Conservation (phyloP, 768 basidiomycete genomes). For the Erythrobasidium yunnanense region DNA sequence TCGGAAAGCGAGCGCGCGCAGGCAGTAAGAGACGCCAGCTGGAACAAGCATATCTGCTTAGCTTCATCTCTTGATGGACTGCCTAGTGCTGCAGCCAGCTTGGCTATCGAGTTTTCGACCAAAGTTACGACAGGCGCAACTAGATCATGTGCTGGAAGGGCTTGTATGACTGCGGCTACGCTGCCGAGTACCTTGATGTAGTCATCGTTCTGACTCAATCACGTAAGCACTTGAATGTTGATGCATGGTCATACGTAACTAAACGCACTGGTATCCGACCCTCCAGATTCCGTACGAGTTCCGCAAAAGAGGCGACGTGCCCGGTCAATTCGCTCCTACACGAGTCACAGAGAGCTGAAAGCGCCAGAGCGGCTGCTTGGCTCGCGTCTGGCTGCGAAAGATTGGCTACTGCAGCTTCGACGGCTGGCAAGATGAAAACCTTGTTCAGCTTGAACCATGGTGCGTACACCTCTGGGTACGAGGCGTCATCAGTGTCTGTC, state of each 20-base stretch:
- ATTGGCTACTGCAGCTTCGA: slow-evolving; percentile 42
- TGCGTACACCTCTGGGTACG: slow-evolving; percentile 36
- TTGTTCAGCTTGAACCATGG: slow-evolving; percentile 43
- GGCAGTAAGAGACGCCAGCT: slow-evolving; percentile 43
- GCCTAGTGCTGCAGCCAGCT: not conserved
- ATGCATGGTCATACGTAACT: no score
- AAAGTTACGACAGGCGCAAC: slow-evolving; percentile 9
- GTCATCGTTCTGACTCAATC: slow-evolving; percentile 39
- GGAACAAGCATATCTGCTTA: slow-evolving; percentile 38
- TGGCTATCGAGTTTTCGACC: slow-evolving; percentile 7
- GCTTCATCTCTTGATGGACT: slow-evolving; percentile 34
- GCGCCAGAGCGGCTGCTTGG: slow-evolving; percentile 41
- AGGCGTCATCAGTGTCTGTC: slow-evolving; percentile 36
- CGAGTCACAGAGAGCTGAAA: slow-evolving; percentile 44
- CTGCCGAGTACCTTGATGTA: slow-evolving; percentile 45
- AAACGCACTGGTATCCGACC: slow-evolving; percentile 41
- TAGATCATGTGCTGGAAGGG: slow-evolving; percentile 36
- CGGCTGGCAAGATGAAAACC: slow-evolving; percentile 39
- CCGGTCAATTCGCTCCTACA: slow-evolving; percentile 41
- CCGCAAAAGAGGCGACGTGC: slow-evolving; percentile 44
- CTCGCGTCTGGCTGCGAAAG: slow-evolving; percentile 39
- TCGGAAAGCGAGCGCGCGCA: slow-evolving; percentile 44
- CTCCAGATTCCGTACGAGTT: slow-evolving; percentile 42
- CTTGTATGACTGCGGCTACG: slow-evolving; percentile 45
- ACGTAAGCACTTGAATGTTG: no score